Evolutionary conservation across 345 rosid species (phyloP).

Genomic region (Luvunga scandens): DNA sequence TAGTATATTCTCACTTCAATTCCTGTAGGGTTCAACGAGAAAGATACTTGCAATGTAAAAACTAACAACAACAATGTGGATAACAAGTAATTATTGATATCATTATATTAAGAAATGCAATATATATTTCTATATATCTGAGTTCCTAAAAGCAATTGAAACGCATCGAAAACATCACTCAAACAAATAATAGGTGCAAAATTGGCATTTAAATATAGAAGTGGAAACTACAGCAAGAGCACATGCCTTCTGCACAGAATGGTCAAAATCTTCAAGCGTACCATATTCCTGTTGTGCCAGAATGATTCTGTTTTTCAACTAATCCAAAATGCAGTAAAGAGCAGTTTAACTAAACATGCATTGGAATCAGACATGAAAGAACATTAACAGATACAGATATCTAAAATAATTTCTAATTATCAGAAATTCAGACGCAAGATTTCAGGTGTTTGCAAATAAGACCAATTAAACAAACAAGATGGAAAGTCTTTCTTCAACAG

Average conservation of each 20-base stretch:
- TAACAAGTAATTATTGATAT: not conserved
- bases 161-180: not conserved
- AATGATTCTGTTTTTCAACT: slow-evolving; percentile 61
- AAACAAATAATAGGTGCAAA: not conserved
- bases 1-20: no score
- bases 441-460: not conserved
- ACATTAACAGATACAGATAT: not conserved
- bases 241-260: slow-evolving; percentile 74
- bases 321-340: slow-evolving; percentile 35
- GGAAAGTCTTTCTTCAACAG: no score
- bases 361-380: not conserved
- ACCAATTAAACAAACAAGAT: not conserved
- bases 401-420: not conserved
- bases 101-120: not conserved
- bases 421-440: not conserved
- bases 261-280: slow-evolving; percentile 75
- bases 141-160: not conserved
- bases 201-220: not conserved
- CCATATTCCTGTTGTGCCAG: slow-evolving; percentile 89
- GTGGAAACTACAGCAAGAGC: not conserved
- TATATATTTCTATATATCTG: not conserved
- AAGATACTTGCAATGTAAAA: no score
- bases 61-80: not conserved
- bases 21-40: no score
- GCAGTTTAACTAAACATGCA: slow-evolving; percentile 3